phyloP scores from a whole-genome alignment of 441 rosid genomes.

The Corymbia calophylla region DNA sequence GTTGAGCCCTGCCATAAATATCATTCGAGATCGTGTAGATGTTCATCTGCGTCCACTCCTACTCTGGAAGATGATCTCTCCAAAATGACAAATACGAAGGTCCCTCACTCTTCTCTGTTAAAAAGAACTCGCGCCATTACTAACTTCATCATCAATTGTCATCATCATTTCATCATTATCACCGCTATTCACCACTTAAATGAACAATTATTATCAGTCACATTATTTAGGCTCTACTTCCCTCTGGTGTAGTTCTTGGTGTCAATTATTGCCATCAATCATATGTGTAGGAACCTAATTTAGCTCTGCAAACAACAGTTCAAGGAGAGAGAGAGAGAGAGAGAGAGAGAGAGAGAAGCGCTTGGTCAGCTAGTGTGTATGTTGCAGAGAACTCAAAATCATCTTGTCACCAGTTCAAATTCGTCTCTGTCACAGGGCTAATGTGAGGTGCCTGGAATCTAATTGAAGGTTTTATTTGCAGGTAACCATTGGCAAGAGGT shows the following conservation, averaged over 20 bases:
- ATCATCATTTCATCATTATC: neutral
- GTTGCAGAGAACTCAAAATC: neutral
- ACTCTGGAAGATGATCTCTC: slow-evolving; percentile 25
- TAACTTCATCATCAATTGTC: neutral
- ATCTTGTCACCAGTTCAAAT: neutral
- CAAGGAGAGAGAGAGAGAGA: neutral
- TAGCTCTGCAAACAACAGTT: neutral
- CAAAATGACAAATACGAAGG: slow-evolving; percentile 33
- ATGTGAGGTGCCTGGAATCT: neutral
- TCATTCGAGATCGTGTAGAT: slow-evolving; percentile 20
- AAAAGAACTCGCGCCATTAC: neutral
- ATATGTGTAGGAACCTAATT: neutral
- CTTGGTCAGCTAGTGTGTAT: neutral
- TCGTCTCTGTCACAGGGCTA: neutral
- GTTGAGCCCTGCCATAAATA: slow-evolving; percentile 17
- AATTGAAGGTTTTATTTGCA: slow-evolving; percentile 11
- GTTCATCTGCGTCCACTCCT: slow-evolving; percentile 26
- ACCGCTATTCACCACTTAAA: neutral
- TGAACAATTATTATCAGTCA: neutral
- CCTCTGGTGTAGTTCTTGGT: neutral
- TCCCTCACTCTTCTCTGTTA: slow-evolving; percentile 7
- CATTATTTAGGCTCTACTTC: neutral
- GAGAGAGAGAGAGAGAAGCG: neutral
- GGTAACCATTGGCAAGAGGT: slow-evolving; percentile 26
- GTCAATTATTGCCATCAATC: neutral